Evolutionary conservation across 2,329 filamentous ascomycete species (phyloP), one percentile per base, ranked within the genome.

Genomic region (Fusarium praegraminearum): DNA sequence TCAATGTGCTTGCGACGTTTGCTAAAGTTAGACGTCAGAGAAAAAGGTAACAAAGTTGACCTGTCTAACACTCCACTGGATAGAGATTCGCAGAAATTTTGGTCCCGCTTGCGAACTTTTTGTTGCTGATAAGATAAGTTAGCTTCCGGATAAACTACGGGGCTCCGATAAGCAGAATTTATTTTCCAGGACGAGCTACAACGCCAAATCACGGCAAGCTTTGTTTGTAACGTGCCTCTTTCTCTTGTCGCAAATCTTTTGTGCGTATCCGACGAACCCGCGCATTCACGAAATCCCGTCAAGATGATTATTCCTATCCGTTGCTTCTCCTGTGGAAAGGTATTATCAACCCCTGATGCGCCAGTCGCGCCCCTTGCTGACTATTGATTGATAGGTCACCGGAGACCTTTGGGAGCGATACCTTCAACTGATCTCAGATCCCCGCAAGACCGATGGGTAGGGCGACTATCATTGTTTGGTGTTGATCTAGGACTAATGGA

Each of bases 251-350:
- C 73, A 74, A 67, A 61, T 54, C 65, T 52, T 65, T 28, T 70
- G 43, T 24, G 28, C 30, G 55, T 54, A 61, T 65, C 33, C 40
- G 36, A 47, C 53, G 54, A 44, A 58, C 36, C 47, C 51, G 66
- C 60, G 67, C 67, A 49, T 51, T 43, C 36, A 59, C 64, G n/a
- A 64, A 57, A 62, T n/a, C 50, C 36, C 50, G 67, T 73, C 83
- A 91, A 83, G 60, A 99, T 99, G 96, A 99, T 99, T 82, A 98
- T 99, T 74, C 96, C 96, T 4, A 93, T 99, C 72, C 93, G 96
- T 74, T 99, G 96, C 84, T 99, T 99, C 83, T 98, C 96, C 62
- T 99, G 96, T 82, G 96, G 96, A 81, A 99, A 99, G 93, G 96
- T 97, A 82, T 38, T n/a, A 55, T 53, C 22, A 16, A 18, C 22